Evolutionary conservation across 78 protist species (phyloP).

Genomic region (Neovahlkampfia damariscottae): DNA sequence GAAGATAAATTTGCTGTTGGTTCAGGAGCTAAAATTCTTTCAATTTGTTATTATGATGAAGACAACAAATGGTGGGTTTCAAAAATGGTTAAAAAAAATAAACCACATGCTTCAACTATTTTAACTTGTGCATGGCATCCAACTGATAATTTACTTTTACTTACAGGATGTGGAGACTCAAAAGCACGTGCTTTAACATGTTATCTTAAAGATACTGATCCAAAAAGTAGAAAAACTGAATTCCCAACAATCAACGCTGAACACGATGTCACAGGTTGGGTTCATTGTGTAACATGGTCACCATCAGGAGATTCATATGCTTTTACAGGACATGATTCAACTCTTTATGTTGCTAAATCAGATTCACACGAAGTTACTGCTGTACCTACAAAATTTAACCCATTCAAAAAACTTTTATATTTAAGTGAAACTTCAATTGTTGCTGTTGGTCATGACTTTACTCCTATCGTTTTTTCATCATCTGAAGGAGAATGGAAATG

Average conservation of each 20-base stretch:
- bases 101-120: conserved; percentile 42
- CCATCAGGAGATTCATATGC: conserved; percentile 63
- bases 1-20: conserved; percentile 70
- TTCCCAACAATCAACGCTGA: background rate
- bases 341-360: conserved; percentile 23
- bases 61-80: conserved; percentile 90
- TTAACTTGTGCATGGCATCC: conserved; percentile 24
- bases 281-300: conserved; percentile 59
- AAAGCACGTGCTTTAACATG: conserved; percentile 18
- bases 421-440: background rate
- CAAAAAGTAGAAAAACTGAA: background rate
- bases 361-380: conserved; percentile 11
- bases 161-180: conserved; percentile 21
- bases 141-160: background rate
- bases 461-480: background rate
- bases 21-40: conserved; percentile 63
- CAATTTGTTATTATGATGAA: conserved; percentile 77
- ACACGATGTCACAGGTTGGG: conserved; percentile 59
- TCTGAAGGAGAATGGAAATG: background rate
- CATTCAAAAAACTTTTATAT: background rate
- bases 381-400: background rate
- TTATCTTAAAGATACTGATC: conserved; percentile 24
- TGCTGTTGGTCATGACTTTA: conserved; percentile 7
- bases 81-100: conserved; percentile 74
- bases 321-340: conserved; percentile 45